Base-by-base conservation (phyloP, 2,329 filamentous ascomycete genomes). In the Fusarium avenaceum region DNA sequence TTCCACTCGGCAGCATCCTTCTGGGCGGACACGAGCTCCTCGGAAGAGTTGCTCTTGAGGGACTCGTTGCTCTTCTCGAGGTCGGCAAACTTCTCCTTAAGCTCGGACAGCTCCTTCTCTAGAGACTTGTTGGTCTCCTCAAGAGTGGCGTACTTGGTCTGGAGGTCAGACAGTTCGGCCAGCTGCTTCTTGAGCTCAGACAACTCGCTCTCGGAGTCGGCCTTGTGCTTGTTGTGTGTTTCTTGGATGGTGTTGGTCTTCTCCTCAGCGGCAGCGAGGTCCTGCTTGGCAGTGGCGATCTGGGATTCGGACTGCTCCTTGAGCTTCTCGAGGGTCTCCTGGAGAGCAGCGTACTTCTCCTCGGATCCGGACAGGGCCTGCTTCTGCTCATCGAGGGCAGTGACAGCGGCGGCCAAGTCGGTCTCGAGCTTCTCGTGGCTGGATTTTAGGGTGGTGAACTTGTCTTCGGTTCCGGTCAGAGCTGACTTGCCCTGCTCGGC, bases 121-220 rank as follows among this genome's bases (percentile, higher is more conserved):
- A 70, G 60, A 39, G 58, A 47, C 52, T 74, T 71, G 53, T 74
- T 66, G 7, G 70, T 67, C 64, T 75, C 67, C 52, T 79, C 72
- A 11, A 79, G 71, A 24, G 74, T 69, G 35, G 71, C 60, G 35
- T 75, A 72, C 67, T 78, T 79, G 56, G 76, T 75, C 56, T 76
- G 58, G 7, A 74, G 72, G 14, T 76, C 76, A 33, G 74, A 74
- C 33, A 78, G 59, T 33, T 78, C 66, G 14, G 75, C 67, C 17
- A 80, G 72, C 64, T 75, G 74, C 48, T 74, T 69, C 60, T 72
- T 72, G 51, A 74, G 70, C 26, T 75, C 74, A 32, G 75, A 53
- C n/a, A 76, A 48, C 48, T 75, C 73, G 32, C 70, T 64, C 50
- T 74, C 70, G 47, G 74, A 72, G 32, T 77, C 72, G 55, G 67